Evolutionary conservation across 768 basidiomycete species (phyloP), one percentile per base, ranked within the genome.

Genomic region (Trametopsis cervina): DNA sequence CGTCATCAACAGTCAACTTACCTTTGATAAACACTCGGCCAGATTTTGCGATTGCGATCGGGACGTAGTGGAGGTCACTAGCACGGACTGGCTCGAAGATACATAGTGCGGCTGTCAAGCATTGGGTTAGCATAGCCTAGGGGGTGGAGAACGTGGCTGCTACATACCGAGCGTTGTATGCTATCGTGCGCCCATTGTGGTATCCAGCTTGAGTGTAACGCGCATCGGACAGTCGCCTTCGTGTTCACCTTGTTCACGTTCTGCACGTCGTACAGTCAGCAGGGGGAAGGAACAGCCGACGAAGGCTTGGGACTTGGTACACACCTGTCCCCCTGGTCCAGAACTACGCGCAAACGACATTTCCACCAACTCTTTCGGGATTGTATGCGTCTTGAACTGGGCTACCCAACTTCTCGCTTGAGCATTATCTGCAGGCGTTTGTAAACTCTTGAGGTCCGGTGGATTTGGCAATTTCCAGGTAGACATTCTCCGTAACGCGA

Each of bases 191-290:
- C 77, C 88, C 87, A 89, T 1, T 53, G 44, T 5, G 88, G 87
- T 42, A 89, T 81, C 86, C 86, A 89, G 1, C 64, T 45, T 1
- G 74, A 68, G 44, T 80, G 67, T 7, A 87, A 42, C 4, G 71
- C 62, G 56, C 83, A 86, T 36, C 83, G 72, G 13, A 84, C 55
- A 0, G 78, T 82, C 0, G 77, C 85, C 60, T 90, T 90, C 12
- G 89, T 90, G 50, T 87, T 89, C n/a, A 90, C 76, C 66, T 89
- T 91, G 60, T 91, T 91, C 33, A 91, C 89, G 54, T 91, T 88
- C 86, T 90, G 55, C 12, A 21, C n/a, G 15, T 18, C 4, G 27
- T 35, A 23, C 25, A 23, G 18, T 37, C 26, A 26, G 15, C 24
- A 23, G n/a, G 15, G 2, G 4, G 41, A 55, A 26, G 49, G 59